These are phyloP conservation scores for Saccharomyces kudriavzevii DNA, from an alignment of 805 yeast species.

Conservation along the genomic window DNA sequence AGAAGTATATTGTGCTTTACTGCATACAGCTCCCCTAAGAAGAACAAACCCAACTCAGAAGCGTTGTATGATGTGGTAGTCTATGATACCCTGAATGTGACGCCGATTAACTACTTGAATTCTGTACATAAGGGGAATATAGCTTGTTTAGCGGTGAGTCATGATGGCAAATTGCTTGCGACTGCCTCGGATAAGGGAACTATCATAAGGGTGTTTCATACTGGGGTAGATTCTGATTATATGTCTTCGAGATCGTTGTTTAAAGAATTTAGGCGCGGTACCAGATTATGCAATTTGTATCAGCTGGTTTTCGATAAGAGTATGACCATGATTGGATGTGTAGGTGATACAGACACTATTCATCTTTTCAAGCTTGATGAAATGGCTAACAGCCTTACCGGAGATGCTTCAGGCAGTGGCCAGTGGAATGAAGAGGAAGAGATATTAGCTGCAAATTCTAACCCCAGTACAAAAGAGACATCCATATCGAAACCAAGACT, in stretches of 20 bases:
- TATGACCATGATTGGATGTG: slow-evolving; percentile 62
- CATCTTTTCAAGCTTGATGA: slow-evolving; percentile 70
- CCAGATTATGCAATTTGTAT: slow-evolving; percentile 64
- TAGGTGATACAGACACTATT: slow-evolving; percentile 81
- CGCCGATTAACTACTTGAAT: slow-evolving; percentile 51
- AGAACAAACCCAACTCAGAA: slow-evolving; percentile 40
- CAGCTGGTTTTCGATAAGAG: slow-evolving; percentile 60
- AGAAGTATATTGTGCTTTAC: slow-evolving; percentile 28
- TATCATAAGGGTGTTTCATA: slow-evolving; percentile 51
- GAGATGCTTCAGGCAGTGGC: slow-evolving; percentile 1
- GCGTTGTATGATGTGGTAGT: slow-evolving; percentile 45
- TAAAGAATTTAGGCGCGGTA: slow-evolving; percentile 62
- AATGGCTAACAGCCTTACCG: slow-evolving; percentile 8
- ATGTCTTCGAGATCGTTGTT: slow-evolving; percentile 15
- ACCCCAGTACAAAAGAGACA: slow-evolving; percentile 3
- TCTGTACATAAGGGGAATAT: slow-evolving; percentile 28
- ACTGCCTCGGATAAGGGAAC: slow-evolving; percentile 70
- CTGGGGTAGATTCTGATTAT: slow-evolving; percentile 40
- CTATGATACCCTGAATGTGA: slow-evolving; percentile 65
- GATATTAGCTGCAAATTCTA: slow-evolving; percentile 5
- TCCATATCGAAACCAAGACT: slow-evolving; percentile 17
- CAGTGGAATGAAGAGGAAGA: slow-evolving; percentile 8
- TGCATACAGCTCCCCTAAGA: slow-evolving; percentile 17
- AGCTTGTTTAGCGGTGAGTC: slow-evolving; percentile 37
- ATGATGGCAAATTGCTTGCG: slow-evolving; percentile 52